These are phyloP conservation scores for Harrya chromipes DNA, from an alignment of 768 basidiomycete genomes.

Conservation along the genomic window DNA sequence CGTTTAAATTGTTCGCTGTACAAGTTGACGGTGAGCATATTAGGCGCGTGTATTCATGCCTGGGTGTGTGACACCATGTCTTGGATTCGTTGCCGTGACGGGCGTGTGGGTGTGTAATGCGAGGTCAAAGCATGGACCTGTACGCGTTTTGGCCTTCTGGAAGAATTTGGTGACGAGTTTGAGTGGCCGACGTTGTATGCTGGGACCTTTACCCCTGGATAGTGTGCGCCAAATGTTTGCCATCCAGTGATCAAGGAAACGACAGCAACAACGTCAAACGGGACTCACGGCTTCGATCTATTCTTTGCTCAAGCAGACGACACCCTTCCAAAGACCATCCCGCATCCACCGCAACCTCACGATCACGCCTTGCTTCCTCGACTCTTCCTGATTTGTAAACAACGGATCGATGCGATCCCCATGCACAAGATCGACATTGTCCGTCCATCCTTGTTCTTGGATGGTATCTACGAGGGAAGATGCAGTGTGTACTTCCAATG, in stretches of 20 bases:
- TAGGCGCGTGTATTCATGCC: too few relatives aligned
- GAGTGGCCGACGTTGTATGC: slow-evolving; percentile 71
- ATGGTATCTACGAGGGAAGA: slow-evolving; percentile 49
- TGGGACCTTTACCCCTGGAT: slow-evolving; percentile 49
- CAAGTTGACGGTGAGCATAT: too few relatives aligned
- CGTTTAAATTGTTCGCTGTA: too few relatives aligned
- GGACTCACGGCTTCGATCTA: slow-evolving; percentile 45
- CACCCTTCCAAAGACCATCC: slow-evolving; percentile 45
- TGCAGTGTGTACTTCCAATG: slow-evolving; percentile 57
- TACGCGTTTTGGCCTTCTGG: slow-evolving; percentile 35
- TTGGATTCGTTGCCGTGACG: slow-evolving; percentile 51
- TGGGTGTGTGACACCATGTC: too few relatives aligned
- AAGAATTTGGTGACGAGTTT: slow-evolving; percentile 76
- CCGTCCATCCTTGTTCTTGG: slow-evolving; percentile 38
- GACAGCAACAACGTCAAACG: not conserved
- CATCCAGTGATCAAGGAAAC: not conserved
- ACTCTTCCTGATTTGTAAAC: slow-evolving; percentile 46
- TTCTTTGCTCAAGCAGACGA: slow-evolving; percentile 46
- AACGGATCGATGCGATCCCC: slow-evolving; percentile 53
- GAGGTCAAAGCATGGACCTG: slow-evolving; percentile 38
- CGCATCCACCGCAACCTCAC: slow-evolving; percentile 48
- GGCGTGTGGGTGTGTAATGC: slow-evolving; percentile 72
- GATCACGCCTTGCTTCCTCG: slow-evolving; percentile 40
- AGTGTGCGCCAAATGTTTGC: slow-evolving; percentile 36
- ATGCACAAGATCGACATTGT: slow-evolving; percentile 59